phyloP scores from a whole-genome alignment of 2,329 filamentous ascomycete genomes.

The Penicillium hesseltinei region DNA sequence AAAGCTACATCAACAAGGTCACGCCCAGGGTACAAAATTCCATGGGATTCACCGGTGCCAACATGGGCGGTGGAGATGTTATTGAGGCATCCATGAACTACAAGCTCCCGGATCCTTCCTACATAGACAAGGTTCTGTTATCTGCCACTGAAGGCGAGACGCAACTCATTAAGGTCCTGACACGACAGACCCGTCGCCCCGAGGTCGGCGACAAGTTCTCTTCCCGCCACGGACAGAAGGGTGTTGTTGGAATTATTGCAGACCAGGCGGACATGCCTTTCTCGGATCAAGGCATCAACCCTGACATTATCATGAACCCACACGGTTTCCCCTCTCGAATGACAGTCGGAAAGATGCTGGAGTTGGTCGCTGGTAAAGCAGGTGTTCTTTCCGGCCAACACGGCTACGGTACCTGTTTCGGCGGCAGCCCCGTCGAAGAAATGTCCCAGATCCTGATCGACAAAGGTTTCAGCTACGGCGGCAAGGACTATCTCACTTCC shows the following conservation, averaged over 20 bases:
- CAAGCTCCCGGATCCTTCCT: constrained; percentile 77
- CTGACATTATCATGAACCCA: constrained; percentile 99
- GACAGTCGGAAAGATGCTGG: constrained; percentile 97
- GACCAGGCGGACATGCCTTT: constrained; percentile 98
- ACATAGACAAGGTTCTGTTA: constrained; percentile 95
- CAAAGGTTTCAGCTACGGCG: constrained; percentile 91
- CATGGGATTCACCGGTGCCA: constrained; percentile 60
- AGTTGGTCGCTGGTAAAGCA: constrained; percentile 91
- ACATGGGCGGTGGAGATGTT: constrained; percentile 51
- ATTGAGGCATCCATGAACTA: constrained; percentile 59
- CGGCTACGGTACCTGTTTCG: constrained; percentile 88
- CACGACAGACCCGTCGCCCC: constrained; percentile 89
- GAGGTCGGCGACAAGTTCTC: constrained; percentile 99
- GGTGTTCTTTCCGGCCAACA: constrained; percentile 80
- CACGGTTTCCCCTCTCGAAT: constrained; percentile 99
- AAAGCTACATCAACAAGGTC: constrained; percentile 89
- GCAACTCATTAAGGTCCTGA: constrained; percentile 88
- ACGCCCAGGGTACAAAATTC: constrained; percentile 75
- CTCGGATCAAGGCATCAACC: constrained; percentile 82
- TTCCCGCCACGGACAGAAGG: constrained; percentile 96
- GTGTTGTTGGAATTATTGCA: constrained; percentile 93
- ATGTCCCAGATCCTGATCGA: constrained; percentile 83
- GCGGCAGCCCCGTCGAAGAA: constrained; percentile 77
- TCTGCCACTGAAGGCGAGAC: constrained; percentile 85
- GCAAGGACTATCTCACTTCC: constrained; percentile 94